Evolutionary conservation across 176 grass and related monocot species (phyloP).

Genomic region (Lolium perenne): DNA sequence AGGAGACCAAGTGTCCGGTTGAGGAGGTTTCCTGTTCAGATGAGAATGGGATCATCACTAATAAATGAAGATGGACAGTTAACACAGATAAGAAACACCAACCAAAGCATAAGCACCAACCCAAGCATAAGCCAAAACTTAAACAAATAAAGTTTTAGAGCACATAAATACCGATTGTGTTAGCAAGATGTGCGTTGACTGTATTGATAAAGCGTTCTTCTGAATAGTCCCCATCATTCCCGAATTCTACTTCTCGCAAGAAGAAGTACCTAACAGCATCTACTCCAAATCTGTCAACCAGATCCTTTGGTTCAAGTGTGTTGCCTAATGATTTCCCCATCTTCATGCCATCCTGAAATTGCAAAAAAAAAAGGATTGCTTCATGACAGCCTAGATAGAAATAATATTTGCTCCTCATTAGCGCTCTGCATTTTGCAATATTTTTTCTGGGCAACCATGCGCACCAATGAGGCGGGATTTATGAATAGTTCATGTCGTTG

Average conservation of each 20-base stretch:
- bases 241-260: slow-evolving; percentile 94
- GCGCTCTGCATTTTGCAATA: background rate
- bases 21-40: slow-evolving; percentile 86
- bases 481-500: slow-evolving; percentile 8
- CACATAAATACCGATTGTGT: slow-evolving; percentile 79
- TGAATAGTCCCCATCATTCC: slow-evolving; percentile 96
- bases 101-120: slow-evolving; percentile 20
- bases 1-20: slow-evolving; percentile 92
- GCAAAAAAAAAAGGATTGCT: slow-evolving; percentile 59
- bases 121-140: slow-evolving; percentile 31
- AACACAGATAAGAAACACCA: slow-evolving; percentile 13
- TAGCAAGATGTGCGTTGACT: slow-evolving; percentile 96
- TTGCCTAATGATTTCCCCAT: slow-evolving; percentile 99
- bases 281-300: slow-evolving; percentile 79
- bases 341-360: slow-evolving; percentile 98
- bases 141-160: slow-evolving; percentile 8
- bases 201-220: slow-evolving; percentile 95
- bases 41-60: slow-evolving; percentile 30
- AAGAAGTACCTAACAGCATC: slow-evolving; percentile 98
- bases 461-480: background rate
- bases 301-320: slow-evolving; percentile 93
- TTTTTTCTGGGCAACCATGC: background rate
- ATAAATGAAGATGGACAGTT: background rate
- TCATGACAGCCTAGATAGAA: slow-evolving; percentile 31
- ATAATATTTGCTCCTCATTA: background rate